Evolutionary conservation across 495 filamentous ascomycete species (phyloP), one percentile per base, ranked within the genome.

Genomic region (Aspergillus hancockii): DNA sequence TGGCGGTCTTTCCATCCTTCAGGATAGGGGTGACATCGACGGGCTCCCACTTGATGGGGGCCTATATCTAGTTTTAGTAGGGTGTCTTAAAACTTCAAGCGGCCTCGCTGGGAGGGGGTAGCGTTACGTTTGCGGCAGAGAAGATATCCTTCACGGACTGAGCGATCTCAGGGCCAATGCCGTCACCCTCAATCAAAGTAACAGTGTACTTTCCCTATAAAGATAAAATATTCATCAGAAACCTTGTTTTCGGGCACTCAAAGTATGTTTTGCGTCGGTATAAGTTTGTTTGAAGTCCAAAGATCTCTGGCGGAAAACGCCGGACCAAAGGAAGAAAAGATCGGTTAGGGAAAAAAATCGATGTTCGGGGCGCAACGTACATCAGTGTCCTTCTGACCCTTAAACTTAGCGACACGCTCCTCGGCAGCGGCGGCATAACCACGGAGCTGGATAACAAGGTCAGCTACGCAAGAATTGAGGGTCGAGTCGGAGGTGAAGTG

Each of bases 81-180:
- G 21, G 16, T n/a, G 0, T 21, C 40, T 18, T 22, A 25, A 18
- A 28, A 22, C 16, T 8, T 8, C 25, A 31, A 41, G 9, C 28
- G 28, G 23, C 30, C 13, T 10, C 18, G 32, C 54, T 57, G 49
- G 51, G 55, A 59, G 52, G 55, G 58, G 52, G 47, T 50, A 61
- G 55, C 32, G 72, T 52, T 83, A 96, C 93, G 78, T 93, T 90
- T 60, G 95, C 94, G 66, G 95, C 95, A 62, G 87, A 82, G 79
- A 95, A 98, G 75, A 98, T 98, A 73, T 96, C 90, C 83, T 97
- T 97, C 60, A 98, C 91, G 28, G 93, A 93, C 76, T 95, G 90
- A 62, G 94, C 87, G 69, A 98, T 98, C 78, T 98, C 93, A 56
- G 93, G 93, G 59, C 94, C 94, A 71, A 98, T 98, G 73, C 94